Percentiles rank a stretch among this genome's conserved stretches.
phyloP scores from a whole-genome alignment of 2,329 filamentous ascomycete species.

The Gliomastix tumulicola region DNA sequence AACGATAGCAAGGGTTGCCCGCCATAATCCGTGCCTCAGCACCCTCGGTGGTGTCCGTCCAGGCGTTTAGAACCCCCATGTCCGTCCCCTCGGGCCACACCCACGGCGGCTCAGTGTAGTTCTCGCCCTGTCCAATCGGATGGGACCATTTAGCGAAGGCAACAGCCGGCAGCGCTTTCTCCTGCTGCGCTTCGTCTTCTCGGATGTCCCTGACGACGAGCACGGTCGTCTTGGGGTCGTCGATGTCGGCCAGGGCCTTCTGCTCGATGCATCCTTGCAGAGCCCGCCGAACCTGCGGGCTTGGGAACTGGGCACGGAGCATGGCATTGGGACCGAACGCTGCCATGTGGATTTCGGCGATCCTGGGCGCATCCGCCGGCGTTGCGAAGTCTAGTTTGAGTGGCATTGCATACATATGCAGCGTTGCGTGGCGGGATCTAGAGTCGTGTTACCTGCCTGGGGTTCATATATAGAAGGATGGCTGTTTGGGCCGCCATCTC shows the following conservation, averaged over 20 bases:
- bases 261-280: neutral
- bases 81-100: neutral
- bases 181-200: too few species aligned
- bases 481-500: too few species aligned
- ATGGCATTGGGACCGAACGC: constrained; percentile 1
- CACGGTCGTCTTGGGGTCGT: constrained; percentile 10
- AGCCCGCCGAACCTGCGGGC: neutral
- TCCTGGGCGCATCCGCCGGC: constrained; percentile 3
- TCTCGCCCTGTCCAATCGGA: neutral
- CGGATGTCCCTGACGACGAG: too few species aligned
- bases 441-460: too few species aligned
- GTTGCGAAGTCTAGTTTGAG: too few species aligned
- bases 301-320: constrained; percentile 3
- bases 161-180: too few species aligned
- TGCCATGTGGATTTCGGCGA: constrained; percentile 3
- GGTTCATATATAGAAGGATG: too few species aligned
- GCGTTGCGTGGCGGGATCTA: too few species aligned
- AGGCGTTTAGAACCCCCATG: neutral
- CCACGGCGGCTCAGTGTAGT: neutral
- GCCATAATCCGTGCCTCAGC: neutral
- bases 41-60: neutral
- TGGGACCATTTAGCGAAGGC: neutral
- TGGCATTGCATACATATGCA: too few species aligned
- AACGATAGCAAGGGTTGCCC: neutral
- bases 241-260: constrained; percentile 7